These are phyloP conservation scores for Lodderomyces oxycetoniae DNA, from an alignment of 1,139 yeast genomes.

Conservation along the genomic window DNA sequence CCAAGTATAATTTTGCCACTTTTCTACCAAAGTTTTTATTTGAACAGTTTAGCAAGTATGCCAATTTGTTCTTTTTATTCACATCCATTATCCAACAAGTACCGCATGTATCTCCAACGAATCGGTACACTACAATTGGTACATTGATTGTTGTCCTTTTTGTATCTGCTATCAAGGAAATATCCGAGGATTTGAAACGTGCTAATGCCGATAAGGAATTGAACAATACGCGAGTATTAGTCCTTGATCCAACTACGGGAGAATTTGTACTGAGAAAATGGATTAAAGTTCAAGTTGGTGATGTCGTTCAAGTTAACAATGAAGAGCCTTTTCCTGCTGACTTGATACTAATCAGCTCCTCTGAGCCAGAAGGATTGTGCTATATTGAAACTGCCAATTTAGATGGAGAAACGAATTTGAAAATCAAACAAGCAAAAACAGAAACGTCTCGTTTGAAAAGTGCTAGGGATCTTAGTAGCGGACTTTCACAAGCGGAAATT, in stretches of 20 bases:
- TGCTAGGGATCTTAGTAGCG: conserved; percentile 52
- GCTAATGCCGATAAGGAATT: conserved; percentile 84
- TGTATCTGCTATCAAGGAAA: conserved; percentile 90
- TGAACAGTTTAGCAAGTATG: conserved; percentile 96
- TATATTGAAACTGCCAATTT: conserved; percentile 96
- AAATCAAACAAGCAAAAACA: conserved; percentile 80
- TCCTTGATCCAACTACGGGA: conserved; percentile 58
- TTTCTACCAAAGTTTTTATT: conserved; percentile 90
- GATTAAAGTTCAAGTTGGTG: conserved; percentile 90
- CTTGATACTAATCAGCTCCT: conserved; percentile 73
- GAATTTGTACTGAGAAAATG: conserved; percentile 66
- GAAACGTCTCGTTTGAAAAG: conserved; percentile 76
- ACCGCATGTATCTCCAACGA: conserved; percentile 94
- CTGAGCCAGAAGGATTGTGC: conserved; percentile 97
- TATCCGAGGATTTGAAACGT: conserved; percentile 86
- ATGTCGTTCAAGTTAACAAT: conserved; percentile 74
- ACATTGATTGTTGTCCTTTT: conserved; percentile 77
- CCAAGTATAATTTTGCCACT: conserved; percentile 93
- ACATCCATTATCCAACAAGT: conserved; percentile 96
- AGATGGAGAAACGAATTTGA: conserved; percentile 96
- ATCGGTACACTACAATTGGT: conserved; percentile 91
- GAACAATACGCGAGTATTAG: conserved; percentile 72
- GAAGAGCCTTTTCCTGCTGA: conserved; percentile 97
- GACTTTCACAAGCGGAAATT: conserved; percentile 37
- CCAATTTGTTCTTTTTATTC: conserved; percentile 87